Conservation (phyloP, 495 filamentous ascomycete genomes). For the Penicillium odoratum region DNA sequence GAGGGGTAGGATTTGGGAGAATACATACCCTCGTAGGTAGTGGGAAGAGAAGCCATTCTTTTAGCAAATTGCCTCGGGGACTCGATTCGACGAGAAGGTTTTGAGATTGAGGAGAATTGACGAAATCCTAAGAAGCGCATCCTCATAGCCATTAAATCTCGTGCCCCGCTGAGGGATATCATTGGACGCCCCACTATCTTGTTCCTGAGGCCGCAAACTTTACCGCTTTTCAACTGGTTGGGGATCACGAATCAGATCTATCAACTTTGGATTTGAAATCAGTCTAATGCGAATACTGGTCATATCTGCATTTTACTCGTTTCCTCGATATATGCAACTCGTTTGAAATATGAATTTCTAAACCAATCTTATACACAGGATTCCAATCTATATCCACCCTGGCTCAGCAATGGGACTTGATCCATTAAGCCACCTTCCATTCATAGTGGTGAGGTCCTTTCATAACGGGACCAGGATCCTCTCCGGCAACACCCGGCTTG, state of each 20-base stretch:
- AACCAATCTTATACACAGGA: no score
- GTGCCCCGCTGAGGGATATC: conserved; percentile 9
- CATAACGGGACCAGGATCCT: conserved; percentile 40
- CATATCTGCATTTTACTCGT: no score
- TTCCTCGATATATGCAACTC: no score
- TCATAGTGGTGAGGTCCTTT: conserved; percentile 48
- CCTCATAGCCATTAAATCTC: conserved; percentile 11
- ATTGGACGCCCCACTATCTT: conserved; percentile 23
- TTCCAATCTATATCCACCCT: background rate
- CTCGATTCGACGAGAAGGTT: conserved; percentile 37
- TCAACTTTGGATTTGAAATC: background rate
- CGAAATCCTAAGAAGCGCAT: conserved; percentile 21
- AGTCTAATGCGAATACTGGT: no score
- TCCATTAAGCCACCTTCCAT: conserved; percentile 27
- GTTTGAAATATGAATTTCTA: no score
- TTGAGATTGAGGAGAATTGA: conserved; percentile 29
- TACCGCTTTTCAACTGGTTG: background rate
- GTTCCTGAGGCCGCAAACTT: conserved; percentile 17
- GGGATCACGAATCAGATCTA: background rate
- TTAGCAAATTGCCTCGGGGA: conserved; percentile 37
- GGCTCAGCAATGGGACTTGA: background rate
- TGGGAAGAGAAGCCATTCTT: conserved; percentile 57
- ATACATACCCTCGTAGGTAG: conserved; percentile 53
- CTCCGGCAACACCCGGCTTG: conserved; percentile 40
- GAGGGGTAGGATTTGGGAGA: background rate